phyloP scores from a whole-genome alignment of 805 yeast species.

The Ogataea pignaliae region DNA sequence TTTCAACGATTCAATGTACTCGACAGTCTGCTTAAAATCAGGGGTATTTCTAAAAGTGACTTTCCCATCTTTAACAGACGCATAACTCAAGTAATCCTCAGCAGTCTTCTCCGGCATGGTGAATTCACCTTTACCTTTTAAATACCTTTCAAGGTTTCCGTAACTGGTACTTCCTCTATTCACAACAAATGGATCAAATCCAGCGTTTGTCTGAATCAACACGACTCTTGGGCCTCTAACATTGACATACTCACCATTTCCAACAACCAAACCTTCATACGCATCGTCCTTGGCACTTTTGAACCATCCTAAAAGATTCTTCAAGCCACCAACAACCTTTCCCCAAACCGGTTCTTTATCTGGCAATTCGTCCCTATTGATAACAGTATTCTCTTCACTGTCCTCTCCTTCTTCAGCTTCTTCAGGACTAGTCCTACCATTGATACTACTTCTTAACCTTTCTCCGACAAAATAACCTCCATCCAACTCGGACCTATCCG shows the following conservation, averaged over 20 bases:
- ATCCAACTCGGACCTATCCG: conserved; percentile 41
- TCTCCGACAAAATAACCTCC: conserved; percentile 16
- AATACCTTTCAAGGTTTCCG: conserved; percentile 18
- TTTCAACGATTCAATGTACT: conserved; percentile 24
- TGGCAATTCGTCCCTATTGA: conserved; percentile 11
- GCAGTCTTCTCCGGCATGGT: conserved; percentile 21
- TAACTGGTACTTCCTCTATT: conserved; percentile 4
- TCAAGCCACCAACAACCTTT: conserved; percentile 2
- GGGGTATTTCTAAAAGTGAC: conserved; percentile 42
- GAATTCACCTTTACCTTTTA: conserved; percentile 17
- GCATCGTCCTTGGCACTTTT: neutral
- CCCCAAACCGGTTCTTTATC: conserved; percentile 2
- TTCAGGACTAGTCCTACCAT: conserved; percentile 7
- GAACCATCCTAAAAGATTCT: neutral
- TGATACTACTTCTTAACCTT: conserved; percentile 6
- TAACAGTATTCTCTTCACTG: conserved; percentile 2
- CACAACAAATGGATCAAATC: conserved; percentile 20
- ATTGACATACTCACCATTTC: conserved; percentile 42
- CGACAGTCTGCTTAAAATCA: conserved; percentile 35
- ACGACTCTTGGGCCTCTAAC: conserved; percentile 53
- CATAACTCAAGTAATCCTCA: conserved; percentile 46
- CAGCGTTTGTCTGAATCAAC: conserved; percentile 42
- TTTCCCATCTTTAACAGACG: conserved; percentile 38
- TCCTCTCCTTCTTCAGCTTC: conserved; percentile 5
- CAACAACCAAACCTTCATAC: conserved; percentile 18